These are phyloP conservation scores for Pleurotus djamor DNA, from an alignment of 768 basidiomycete genomes.

Conservation along the genomic window DNA sequence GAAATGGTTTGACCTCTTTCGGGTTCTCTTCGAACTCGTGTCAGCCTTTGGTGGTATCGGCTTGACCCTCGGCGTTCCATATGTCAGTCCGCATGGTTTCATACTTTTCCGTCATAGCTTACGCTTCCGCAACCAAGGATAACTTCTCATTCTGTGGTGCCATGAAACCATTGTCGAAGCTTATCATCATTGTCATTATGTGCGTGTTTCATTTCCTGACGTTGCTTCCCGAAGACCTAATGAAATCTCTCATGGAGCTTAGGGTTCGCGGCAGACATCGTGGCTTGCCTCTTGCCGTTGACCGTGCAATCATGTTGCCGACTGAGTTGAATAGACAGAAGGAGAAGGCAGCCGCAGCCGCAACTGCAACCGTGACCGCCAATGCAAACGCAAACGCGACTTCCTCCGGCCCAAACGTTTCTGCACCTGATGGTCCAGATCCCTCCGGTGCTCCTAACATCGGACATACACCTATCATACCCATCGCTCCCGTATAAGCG, in stretches of 20 bases:
- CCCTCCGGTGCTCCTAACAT: too few relatives aligned
- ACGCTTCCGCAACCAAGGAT: conserved; percentile 26
- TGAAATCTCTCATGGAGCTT: not conserved
- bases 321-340: conserved; percentile 23
- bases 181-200: conserved; percentile 75
- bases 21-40: conserved; percentile 60
- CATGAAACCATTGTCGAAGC: conserved; percentile 63
- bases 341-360: not conserved
- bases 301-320: conserved; percentile 48
- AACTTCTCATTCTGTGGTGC: conserved; percentile 66
- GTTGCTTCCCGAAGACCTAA: not conserved
- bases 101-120: not conserved
- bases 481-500: too few relatives aligned
- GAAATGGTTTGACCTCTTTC: conserved; percentile 63
- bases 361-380: not conserved
- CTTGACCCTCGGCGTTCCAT: conserved; percentile 59
- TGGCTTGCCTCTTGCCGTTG: conserved; percentile 66
- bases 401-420: too few relatives aligned
- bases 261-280: conserved; percentile 73
- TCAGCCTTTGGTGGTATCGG: conserved; percentile 73
- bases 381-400: not conserved
- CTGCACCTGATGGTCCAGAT: too few relatives aligned
- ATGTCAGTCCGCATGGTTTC: conserved; percentile 23
- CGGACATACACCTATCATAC: too few relatives aligned
- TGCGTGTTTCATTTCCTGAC: conserved; percentile 14